phyloP scores from a whole-genome alignment of 2,329 filamentous ascomycete genomes.

The Diaporthe longicolla region DNA sequence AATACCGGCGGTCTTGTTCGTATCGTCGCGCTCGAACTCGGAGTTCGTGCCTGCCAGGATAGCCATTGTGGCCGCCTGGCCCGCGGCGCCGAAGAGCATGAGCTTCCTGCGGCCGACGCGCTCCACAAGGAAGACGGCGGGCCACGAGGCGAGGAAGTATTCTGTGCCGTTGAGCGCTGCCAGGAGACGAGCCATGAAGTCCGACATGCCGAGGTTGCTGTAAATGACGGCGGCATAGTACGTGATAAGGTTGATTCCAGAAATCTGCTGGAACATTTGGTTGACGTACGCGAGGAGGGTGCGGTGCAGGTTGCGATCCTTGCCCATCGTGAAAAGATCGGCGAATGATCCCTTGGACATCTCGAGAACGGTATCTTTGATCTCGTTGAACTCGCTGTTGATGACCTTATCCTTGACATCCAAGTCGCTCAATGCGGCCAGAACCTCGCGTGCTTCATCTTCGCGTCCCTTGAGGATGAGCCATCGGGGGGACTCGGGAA shows the following conservation, averaged over 20 bases:
- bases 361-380: constrained; percentile 78
- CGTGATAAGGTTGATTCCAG: constrained; percentile 50
- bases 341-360: constrained; percentile 46
- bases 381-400: constrained; percentile 64
- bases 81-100: constrained; percentile 78
- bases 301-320: constrained; percentile 45
- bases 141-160: constrained; percentile 72
- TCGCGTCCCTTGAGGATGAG: constrained; percentile 60
- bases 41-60: constrained; percentile 65
- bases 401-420: constrained; percentile 66
- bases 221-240: constrained; percentile 47
- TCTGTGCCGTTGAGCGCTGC: constrained; percentile 66
- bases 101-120: constrained; percentile 77
- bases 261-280: constrained; percentile 44
- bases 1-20: constrained; percentile 48
- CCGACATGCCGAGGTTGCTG: constrained; percentile 61
- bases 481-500: constrained; percentile 68
- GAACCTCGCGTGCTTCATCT: constrained; percentile 59
- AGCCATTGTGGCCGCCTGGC: constrained; percentile 76
- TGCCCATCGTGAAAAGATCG: constrained; percentile 44
- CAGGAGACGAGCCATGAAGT: constrained; percentile 69
- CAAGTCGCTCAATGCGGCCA: constrained; percentile 57
- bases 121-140: constrained; percentile 73
- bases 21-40: constrained; percentile 40
- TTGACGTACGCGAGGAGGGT: constrained; percentile 44